phyloP scores from a whole-genome alignment of 75 land plant species.

The Picea sitchensis region DNA sequence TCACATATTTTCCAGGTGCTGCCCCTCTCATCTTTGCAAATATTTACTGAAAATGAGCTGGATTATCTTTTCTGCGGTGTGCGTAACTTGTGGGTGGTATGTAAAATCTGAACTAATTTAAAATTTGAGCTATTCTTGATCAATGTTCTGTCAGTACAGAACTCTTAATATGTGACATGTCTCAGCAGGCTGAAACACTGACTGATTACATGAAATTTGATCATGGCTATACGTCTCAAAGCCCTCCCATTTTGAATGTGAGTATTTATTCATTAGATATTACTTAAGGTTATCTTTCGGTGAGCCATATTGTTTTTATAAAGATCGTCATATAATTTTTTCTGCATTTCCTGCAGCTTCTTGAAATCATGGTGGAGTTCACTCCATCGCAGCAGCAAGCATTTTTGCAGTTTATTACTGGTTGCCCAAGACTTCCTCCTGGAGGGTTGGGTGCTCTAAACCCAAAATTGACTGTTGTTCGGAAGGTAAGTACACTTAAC shows the following conservation, averaged over 20 bases:
- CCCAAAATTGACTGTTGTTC: conserved; percentile 73
- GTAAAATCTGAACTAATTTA: not conserved
- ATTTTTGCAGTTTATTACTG: conserved; percentile 84
- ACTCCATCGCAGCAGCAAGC: conserved; percentile 31
- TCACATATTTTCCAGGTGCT: conserved; percentile 44
- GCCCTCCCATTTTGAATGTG: conserved; percentile 55
- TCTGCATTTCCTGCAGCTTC: conserved; percentile 34
- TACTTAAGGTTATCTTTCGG: not conserved
- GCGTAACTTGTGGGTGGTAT: conserved; percentile 50
- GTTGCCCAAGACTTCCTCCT: conserved; percentile 74
- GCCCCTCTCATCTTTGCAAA: conserved; percentile 41
- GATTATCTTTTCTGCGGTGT: conserved; percentile 68
- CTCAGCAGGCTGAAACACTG: conserved; percentile 23
- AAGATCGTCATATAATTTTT: not conserved
- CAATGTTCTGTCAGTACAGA: conserved; percentile 6
- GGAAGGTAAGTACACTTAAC: conserved; percentile 44
- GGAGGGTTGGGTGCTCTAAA: conserved; percentile 72
- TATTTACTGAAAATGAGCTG: conserved; percentile 68
- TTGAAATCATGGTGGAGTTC: conserved; percentile 58
- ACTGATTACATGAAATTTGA: conserved; percentile 64
- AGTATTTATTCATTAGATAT: conserved; percentile 13
- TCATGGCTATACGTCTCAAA: conserved; percentile 70
- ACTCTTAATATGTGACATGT: not conserved
- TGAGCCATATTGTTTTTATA: not conserved
- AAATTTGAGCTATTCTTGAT: conserved; percentile 17